Base-by-base conservation (phyloP, 1,284 basidiomycete genomes). In the Cryptococcus neoformans region DNA sequence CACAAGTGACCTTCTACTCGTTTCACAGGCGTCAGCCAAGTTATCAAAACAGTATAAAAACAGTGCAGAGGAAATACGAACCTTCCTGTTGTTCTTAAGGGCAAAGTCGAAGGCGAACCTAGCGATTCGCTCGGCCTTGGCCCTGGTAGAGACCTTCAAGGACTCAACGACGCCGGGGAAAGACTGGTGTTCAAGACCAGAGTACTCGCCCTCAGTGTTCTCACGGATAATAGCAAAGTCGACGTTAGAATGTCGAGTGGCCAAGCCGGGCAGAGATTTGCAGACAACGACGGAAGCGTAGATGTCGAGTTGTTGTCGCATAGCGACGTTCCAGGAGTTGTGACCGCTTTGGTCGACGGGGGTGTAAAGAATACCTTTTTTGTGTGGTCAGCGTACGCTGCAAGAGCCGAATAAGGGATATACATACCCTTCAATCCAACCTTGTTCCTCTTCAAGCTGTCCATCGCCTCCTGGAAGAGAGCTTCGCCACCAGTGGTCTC, bases 151-250 rank as follows among this genome's bases (percentile, higher is more conserved):
- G 56, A 99, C 92, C 83, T 99, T 99, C 81, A 99, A 84, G 73
- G 85, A 91, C 83, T 99, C 96, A 51, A 99, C 96, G 64, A 99
- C 96, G 78, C 96, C 96, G 34, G 96, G 96, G 79, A 89, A 97
- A 70, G 90, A 92, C 81, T 94, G 90, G 82, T 99, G 96, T 79
- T 99, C 96, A 64, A 99, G 82, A 57, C 96, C 96, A 67, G 93
- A 95, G 83, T 99, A 99, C 82, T 99, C 96, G 69, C 96, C 96
- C 83, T 99, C 96, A 21, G 96, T 99, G 82, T 99, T 99, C 80
- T 99, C 96, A 80, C 96, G 93, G 77, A 99, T 98, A 79, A 99
- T 94, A 69, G 91, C 93, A 79, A 97, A 96, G 81, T 99, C 95
- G 75, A 99, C 96, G 74, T 96, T 88, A 63, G 87, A 83, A 82